A percentile compares a stretch with the other conserved stretches of the same genome.
Evolutionary conservation across 1,284 basidiomycete genomes (phyloP).

Genomic region (Trametes polyzona): DNA sequence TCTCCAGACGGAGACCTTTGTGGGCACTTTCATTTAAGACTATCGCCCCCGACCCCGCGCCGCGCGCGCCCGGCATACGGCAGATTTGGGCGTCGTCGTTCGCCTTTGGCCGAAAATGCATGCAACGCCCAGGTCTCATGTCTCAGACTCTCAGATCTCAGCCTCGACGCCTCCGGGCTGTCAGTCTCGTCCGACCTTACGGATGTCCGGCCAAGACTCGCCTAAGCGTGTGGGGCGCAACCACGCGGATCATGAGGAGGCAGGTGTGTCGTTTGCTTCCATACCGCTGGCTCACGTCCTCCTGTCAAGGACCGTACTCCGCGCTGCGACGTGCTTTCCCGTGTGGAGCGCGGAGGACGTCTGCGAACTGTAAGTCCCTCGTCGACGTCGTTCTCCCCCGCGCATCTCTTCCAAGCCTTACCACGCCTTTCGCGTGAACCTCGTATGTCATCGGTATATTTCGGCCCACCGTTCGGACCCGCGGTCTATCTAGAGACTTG

Average conservation of each 20-base stretch:
- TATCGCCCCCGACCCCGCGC: neutral
- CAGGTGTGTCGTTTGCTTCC: neutral
- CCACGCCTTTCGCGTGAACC: neutral
- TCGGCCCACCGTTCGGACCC: neutral
- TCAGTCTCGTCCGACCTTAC: neutral
- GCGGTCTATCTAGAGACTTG: neutral
- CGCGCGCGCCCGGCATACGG: neutral
- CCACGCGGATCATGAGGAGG: neutral
- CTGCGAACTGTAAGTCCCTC: no score
- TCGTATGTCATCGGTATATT: neutral
- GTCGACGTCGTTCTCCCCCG: no score
- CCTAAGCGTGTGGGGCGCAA: neutral
- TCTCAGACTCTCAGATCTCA: neutral
- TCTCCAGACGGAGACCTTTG: neutral
- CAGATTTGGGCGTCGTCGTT: no score
- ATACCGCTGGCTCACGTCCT: neutral
- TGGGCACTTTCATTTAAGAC: constrained; percentile 1
- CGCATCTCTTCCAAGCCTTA: neutral
- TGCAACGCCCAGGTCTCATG: no score
- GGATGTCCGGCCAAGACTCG: neutral
- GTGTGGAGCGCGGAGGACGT: no score
- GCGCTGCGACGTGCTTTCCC: no score
- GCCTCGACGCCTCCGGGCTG: neutral
- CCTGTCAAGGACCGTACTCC: no score
- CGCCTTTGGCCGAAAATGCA: no score